Evolutionary conservation across 805 yeast genomes (phyloP).

Genomic region (Lipomyces yamanashiensis): DNA sequence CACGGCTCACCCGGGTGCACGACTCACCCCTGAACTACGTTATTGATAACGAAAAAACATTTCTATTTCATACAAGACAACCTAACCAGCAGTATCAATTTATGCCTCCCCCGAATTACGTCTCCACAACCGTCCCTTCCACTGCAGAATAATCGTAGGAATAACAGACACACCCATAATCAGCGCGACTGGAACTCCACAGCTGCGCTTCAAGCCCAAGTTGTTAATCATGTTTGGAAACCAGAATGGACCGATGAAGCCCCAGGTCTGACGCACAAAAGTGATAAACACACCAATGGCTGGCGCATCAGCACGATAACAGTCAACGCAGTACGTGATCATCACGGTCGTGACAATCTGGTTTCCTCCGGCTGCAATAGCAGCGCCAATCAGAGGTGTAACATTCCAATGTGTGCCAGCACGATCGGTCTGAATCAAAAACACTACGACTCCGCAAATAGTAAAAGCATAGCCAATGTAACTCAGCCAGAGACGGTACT

Average conservation of each 20-base stretch:
- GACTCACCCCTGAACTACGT: no score
- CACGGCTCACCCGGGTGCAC: no score
- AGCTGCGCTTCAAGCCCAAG: conserved; percentile 26
- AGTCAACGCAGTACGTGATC: conserved; percentile 41
- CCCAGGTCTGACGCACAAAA: conserved; percentile 39
- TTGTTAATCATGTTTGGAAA: conserved; percentile 42
- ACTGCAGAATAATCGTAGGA: conserved; percentile 4
- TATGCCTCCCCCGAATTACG: no score
- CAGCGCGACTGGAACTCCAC: neutral
- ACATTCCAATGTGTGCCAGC: conserved; percentile 40
- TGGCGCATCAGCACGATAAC: conserved; percentile 34
- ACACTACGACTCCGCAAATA: conserved; percentile 41
- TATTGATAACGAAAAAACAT: no score
- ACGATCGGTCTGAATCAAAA: conserved; percentile 38
- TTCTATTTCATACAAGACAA: no score
- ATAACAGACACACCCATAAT: conserved; percentile 5
- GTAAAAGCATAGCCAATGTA: conserved; percentile 40
- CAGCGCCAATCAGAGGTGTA: conserved; percentile 41
- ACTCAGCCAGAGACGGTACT: conserved; percentile 40
- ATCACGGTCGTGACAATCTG: conserved; percentile 42
- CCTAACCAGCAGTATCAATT: no score
- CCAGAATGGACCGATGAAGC: conserved; percentile 44
- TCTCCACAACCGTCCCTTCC: conserved; percentile 1
- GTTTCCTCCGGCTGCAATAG: conserved; percentile 40
- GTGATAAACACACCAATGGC: conserved; percentile 41